These are phyloP conservation scores for Kregervanrija delftensis DNA, from an alignment of 805 yeast species.

Conservation along the genomic window DNA sequence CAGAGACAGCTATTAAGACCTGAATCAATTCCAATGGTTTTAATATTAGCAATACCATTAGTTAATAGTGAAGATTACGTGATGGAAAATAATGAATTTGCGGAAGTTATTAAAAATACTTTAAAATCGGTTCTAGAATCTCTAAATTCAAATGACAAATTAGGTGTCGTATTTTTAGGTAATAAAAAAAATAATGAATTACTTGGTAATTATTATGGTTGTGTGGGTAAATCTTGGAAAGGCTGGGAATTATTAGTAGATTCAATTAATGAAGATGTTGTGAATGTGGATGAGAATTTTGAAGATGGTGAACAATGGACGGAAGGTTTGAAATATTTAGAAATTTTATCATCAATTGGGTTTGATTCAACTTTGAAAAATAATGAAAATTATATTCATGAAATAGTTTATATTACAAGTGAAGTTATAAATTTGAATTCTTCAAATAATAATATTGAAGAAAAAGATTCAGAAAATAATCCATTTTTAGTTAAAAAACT, in stretches of 20 bases:
- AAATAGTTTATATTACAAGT: constrained; percentile 18
- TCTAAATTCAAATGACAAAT: constrained; percentile 17
- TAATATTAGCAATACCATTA: constrained; percentile 22
- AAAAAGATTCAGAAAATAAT: not conserved
- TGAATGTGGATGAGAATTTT: not conserved
- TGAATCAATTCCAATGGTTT: constrained; percentile 21
- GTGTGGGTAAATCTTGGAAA: constrained; percentile 21
- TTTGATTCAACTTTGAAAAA: constrained; percentile 10
- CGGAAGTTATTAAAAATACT: constrained; percentile 10
- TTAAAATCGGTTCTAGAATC: constrained; percentile 8
- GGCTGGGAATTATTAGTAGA: constrained; percentile 22
- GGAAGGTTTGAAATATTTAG: constrained; percentile 18
- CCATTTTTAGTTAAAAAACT: not conserved
- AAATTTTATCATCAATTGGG: constrained; percentile 14
- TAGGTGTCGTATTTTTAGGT: constrained; percentile 26
- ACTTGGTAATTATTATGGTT: constrained; percentile 28
- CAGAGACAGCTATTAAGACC: constrained; percentile 35
- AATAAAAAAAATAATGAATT: constrained; percentile 2
- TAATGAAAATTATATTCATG: constrained; percentile 8
- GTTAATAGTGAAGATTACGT: constrained; percentile 15
- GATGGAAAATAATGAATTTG: constrained; percentile 15
- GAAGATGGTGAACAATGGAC: constrained; percentile 14
- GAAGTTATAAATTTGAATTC: constrained; percentile 4
- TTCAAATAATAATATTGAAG: not conserved
- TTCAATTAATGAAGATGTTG: constrained; percentile 13